A percentile compares a stretch with the other conserved stretches of the same genome.
Conservation (phyloP, 2,329 filamentous ascomycete genomes). For the Ophioceras dolichostomum region DNA sequence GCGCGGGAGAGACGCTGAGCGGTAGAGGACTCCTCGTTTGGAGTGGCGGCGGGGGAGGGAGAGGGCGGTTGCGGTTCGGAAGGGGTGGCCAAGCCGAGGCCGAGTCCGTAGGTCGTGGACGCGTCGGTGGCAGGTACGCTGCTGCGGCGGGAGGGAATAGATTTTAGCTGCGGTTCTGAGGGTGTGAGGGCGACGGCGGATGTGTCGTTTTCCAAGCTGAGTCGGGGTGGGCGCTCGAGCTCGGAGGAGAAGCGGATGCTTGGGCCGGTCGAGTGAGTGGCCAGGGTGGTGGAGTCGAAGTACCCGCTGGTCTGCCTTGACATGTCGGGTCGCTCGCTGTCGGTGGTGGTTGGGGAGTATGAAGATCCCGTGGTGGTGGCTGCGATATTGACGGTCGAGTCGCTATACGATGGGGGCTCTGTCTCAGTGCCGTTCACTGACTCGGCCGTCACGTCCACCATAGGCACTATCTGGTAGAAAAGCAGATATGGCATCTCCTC, state of each 20-base stretch:
- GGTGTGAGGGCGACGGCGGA: slow-evolving; percentile 12
- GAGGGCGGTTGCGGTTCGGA: too few relatives aligned
- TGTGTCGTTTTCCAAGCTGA: slow-evolving; percentile 30
- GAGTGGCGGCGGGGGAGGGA: slow-evolving; percentile 25
- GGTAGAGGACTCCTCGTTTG: slow-evolving; percentile 37
- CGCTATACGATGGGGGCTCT: slow-evolving; percentile 47
- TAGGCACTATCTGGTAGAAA: slow-evolving; percentile 89
- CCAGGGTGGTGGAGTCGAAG: slow-evolving; percentile 27
- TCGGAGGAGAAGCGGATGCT: slow-evolving; percentile 46
- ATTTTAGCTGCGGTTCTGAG: too few relatives aligned
- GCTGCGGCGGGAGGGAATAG: slow-evolving; percentile 33
- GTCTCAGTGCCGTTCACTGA: slow-evolving; percentile 33
- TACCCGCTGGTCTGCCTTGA: slow-evolving; percentile 28
- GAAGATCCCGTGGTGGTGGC: slow-evolving; percentile 12
- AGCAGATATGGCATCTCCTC: slow-evolving; percentile 89
- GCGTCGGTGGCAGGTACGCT: slow-evolving; percentile 36
- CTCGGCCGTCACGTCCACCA: slow-evolving; percentile 51
- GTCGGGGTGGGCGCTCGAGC: slow-evolving; percentile 32
- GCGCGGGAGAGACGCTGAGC: slow-evolving; percentile 44
- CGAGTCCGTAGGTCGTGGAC: neutral
- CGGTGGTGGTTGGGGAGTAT: slow-evolving; percentile 11
- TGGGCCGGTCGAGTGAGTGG: slow-evolving; percentile 24
- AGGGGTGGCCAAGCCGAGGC: too few relatives aligned
- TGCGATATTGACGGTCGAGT: slow-evolving; percentile 31
- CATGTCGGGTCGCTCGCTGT: slow-evolving; percentile 13